A percentile compares a stretch with the other conserved stretches of the same genome.
These are phyloP conservation scores for Ambrosiella beaveri DNA, from an alignment of 2,329 filamentous ascomycete species.

Conservation along the genomic window DNA sequence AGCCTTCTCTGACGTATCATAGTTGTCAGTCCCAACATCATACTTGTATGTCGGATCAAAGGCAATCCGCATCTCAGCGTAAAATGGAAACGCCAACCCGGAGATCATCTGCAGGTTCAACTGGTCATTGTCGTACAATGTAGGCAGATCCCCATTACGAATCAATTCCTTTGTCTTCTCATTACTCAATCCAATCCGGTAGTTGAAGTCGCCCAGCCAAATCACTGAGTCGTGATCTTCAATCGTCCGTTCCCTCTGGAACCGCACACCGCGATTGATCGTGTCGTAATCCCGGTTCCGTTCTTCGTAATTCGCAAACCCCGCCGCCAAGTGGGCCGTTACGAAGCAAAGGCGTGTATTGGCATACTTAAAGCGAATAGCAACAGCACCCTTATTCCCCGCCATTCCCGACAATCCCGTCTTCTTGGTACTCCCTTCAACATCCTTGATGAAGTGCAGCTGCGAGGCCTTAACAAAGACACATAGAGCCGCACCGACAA, in stretches of 20 bases:
- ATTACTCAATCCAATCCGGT: constrained; percentile 72
- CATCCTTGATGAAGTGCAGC: constrained; percentile 76
- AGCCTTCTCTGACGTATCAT: constrained; percentile 90
- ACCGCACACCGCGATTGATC: constrained; percentile 71
- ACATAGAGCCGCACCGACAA: constrained; percentile 83
- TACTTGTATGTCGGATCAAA: constrained; percentile 96
- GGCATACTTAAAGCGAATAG: constrained; percentile 86
- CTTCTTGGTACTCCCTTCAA: constrained; percentile 92
- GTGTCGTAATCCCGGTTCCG: constrained; percentile 84
- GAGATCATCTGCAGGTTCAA: constrained; percentile 94
- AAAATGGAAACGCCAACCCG: constrained; percentile 75
- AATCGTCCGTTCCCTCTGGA: constrained; percentile 79
- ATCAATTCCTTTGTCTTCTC: constrained; percentile 64
- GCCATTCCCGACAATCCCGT: constrained; percentile 88
- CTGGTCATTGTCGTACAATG: constrained; percentile 84
- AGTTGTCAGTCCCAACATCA: constrained; percentile 71
- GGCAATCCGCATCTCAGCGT: constrained; percentile 72
- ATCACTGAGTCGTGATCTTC: constrained; percentile 81
- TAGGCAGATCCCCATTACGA: constrained; percentile 53
- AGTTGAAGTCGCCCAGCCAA: constrained; percentile 98
- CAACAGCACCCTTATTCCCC: constrained; percentile 94
- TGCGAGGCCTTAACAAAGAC: constrained; percentile 73
- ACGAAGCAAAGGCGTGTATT: constrained; percentile 90
- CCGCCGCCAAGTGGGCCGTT: constrained; percentile 88
- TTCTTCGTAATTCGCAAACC: constrained; percentile 93